Percentiles rank a stretch among this genome's conserved stretches.
Conservation (phyloP, 164 flowering plant genomes). For the grape (Vitis vinifera) region DNA sequence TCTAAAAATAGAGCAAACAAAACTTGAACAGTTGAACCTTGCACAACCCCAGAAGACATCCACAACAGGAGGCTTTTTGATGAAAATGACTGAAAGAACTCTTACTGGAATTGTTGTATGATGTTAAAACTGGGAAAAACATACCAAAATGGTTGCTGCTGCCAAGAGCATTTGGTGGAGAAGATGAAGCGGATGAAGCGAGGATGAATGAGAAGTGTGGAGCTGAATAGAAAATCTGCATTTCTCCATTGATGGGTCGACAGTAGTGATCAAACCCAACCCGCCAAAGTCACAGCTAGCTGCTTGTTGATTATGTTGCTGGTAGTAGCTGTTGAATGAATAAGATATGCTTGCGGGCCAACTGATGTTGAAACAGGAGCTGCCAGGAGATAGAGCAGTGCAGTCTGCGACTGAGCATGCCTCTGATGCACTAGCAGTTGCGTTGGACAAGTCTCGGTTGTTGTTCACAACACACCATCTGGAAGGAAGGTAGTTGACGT, state of each 20-base stretch:
- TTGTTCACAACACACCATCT: slow-evolving; percentile 92
- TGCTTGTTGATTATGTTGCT: slow-evolving; percentile 70
- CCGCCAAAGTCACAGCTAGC: slow-evolving; percentile 87
- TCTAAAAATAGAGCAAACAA: background rate
- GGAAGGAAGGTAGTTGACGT: slow-evolving; percentile 67
- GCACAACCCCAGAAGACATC: background rate
- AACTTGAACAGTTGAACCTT: background rate
- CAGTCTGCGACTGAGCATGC: slow-evolving; percentile 79
- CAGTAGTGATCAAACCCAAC: slow-evolving; percentile 80
- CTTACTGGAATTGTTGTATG: too few relatives aligned
- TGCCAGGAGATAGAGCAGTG: slow-evolving; percentile 66
- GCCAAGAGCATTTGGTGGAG: slow-evolving; percentile 23
- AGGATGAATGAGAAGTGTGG: slow-evolving; percentile 44
- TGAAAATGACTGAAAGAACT: too few relatives aligned
- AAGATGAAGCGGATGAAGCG: slow-evolving; percentile 8
- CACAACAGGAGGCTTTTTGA: background rate
- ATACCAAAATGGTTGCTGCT: slow-evolving; percentile 9
- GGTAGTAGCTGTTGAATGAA: slow-evolving; percentile 86
- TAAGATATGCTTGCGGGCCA: slow-evolving; percentile 90
- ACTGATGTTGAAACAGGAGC: slow-evolving; percentile 74
- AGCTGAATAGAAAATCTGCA: slow-evolving; percentile 71
- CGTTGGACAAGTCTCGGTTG: slow-evolving; percentile 64
- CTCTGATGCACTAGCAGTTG: slow-evolving; percentile 42
- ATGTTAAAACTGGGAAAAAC: background rate
- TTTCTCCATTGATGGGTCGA: slow-evolving; percentile 71